phyloP scores from a whole-genome alignment of 768 basidiomycete species.

The Auricularia sp. region DNA sequence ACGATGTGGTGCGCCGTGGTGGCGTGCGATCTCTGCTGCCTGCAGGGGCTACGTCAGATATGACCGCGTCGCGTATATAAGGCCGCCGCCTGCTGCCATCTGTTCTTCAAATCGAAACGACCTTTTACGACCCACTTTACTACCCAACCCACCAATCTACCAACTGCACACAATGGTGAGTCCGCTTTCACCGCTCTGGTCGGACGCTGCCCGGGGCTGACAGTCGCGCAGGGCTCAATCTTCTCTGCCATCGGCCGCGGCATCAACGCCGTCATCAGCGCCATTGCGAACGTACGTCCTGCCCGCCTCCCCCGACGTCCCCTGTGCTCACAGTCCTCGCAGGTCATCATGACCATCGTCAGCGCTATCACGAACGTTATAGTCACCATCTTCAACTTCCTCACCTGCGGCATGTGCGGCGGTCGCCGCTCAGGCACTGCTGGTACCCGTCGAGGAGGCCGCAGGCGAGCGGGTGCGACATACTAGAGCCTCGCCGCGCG shows the following conservation, averaged over 20 bases:
- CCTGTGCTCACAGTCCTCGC: neutral
- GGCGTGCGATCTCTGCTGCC: no score
- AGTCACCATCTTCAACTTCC: neutral
- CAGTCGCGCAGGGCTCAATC: slow-evolving; percentile 8
- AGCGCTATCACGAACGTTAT: neutral
- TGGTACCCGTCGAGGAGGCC: neutral
- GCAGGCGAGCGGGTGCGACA: neutral
- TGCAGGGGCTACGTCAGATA: neutral
- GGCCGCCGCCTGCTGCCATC: neutral
- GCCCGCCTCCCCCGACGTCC: neutral
- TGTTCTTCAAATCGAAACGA: neutral
- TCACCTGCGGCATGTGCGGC: neutral
- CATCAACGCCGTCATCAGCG: slow-evolving; percentile 12
- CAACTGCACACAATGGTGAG: neutral
- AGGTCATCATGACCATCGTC: slow-evolving; percentile 1
- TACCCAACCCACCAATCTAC: neutral
- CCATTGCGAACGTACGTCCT: slow-evolving; percentile 8
- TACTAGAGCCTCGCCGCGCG: neutral
- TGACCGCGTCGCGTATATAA: neutral
- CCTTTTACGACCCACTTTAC: neutral
- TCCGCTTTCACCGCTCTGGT: neutral
- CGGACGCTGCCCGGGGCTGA: neutral
- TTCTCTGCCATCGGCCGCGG: slow-evolving; percentile 14
- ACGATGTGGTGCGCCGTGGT: no score
- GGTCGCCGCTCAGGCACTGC: neutral